phyloP scores from a whole-genome alignment of 306 rosid genomes.

The Cicer cuneatum region DNA sequence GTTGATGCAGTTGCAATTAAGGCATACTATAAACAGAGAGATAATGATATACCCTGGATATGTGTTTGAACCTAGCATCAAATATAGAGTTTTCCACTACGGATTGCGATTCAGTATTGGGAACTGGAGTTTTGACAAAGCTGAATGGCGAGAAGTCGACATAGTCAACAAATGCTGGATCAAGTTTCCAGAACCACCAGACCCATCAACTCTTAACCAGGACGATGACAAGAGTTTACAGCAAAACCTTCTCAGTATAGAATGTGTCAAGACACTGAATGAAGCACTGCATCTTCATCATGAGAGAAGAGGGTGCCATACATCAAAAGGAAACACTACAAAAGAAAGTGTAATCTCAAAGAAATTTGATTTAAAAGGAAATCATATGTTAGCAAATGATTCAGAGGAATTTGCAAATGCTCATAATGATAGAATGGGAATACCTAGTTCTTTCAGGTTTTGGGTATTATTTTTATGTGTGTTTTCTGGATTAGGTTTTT shows the following conservation, averaged over 20 bases:
- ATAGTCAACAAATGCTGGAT: constrained; percentile 84
- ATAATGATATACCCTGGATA: constrained; percentile 90
- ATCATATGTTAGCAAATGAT: constrained; percentile 43
- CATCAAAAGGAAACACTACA: constrained; percentile 37
- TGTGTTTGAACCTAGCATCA: constrained; percentile 71
- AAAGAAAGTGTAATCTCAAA: constrained; percentile 52
- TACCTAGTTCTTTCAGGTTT: constrained; percentile 67
- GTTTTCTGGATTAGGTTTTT: constrained; percentile 72
- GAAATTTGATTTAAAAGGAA: constrained; percentile 46
- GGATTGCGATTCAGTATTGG: constrained; percentile 81
- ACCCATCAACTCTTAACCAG: constrained; percentile 59
- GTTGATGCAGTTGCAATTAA: constrained; percentile 72
- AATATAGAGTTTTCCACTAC: constrained; percentile 86
- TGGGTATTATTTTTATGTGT: constrained; percentile 80
- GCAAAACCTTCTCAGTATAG: constrained; percentile 81
- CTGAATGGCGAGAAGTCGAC: constrained; percentile 72
- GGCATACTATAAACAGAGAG: constrained; percentile 64
- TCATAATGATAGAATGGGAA: constrained; percentile 53
- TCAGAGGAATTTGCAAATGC: constrained; percentile 41
- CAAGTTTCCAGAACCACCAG: constrained; percentile 79
- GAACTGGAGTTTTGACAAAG: constrained; percentile 94
- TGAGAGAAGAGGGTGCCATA: constrained; percentile 58
- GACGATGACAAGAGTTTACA: constrained; percentile 50
- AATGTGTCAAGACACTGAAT: constrained; percentile 75
- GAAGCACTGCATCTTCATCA: constrained; percentile 78